Evolutionary conservation across 371 early-diverging fungal genomes (phyloP), one percentile per base, ranked within the genome.

Genomic region (Rhizopus microsporus): DNA sequence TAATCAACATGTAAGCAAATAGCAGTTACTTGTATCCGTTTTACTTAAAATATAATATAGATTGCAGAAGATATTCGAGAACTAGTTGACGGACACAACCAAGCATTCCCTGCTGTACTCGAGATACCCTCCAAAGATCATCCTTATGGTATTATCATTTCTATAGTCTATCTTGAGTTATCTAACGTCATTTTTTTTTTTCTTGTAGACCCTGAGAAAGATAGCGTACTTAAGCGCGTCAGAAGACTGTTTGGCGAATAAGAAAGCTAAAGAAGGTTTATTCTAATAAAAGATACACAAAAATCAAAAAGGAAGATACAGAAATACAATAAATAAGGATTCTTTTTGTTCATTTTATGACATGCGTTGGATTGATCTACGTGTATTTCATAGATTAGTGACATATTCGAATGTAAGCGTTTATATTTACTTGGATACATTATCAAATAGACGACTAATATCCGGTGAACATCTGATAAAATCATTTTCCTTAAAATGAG

Each of bases 81-180:
- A 15, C 68, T 93, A 62, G 78, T 98, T 52, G 99, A 98, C 65
- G 92, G 87, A 51, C 89, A 98, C 72, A 81, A 84, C 52, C 86
- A 88, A 54, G 95, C 97, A 8, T 98, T 96, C 75, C 99, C 99
- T 8, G 93, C 97, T 8, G 83, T 99, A 12, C 86, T 99, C 55
- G 99, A 99, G 73, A 96, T 99, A 63, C 99, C 99, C 57, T 96
- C 96, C 52, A 99, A 99, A 81, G 98, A 99, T 71, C 94, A 96
- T 70, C 99, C 98, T 35, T 99, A 98, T 72, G 86, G 84, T 81
- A 63, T 49, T 52, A 32, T 37, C 74, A 77, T 16, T 49, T 64
- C 72, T 66, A 78, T 77, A 33, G 38, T 5, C 3, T 47, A 12
- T 62, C n/a, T n/a, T n/a, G n/a, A 42, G 31, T 8, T 30, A 34